A percentile compares a stretch with the other conserved stretches of the same genome.
Conservation (phyloP, 805 yeast species). For the Candida silvatica region DNA sequence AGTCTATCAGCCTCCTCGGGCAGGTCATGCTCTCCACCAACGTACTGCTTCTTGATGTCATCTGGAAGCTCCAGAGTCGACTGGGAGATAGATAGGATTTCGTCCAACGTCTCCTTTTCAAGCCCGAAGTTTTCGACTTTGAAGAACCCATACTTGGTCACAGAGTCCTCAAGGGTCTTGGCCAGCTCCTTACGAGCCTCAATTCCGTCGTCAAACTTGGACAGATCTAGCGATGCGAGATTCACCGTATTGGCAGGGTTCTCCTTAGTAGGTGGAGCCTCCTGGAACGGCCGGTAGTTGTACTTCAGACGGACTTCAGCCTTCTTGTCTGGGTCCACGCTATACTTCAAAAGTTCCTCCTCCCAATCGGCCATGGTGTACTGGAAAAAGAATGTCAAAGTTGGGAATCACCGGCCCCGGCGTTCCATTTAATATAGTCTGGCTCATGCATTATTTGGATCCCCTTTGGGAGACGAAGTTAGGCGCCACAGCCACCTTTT, state of each 20-base stretch:
- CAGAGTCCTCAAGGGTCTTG: constrained; percentile 27
- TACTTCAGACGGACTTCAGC: constrained; percentile 14
- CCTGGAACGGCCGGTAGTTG: constrained; percentile 25
- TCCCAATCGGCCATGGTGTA: constrained; percentile 1
- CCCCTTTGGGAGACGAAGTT: too few relatives aligned
- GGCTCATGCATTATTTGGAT: too few relatives aligned
- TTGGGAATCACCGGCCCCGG: too few relatives aligned
- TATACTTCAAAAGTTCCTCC: not conserved
- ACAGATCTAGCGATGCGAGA: constrained; percentile 29
- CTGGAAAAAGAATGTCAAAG: too few relatives aligned
- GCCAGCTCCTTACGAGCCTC: constrained; percentile 27
- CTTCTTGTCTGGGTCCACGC: not conserved
- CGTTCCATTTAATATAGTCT: too few relatives aligned
- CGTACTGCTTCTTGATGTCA: constrained; percentile 26
- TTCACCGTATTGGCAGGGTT: constrained; percentile 15
- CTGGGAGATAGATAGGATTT: constrained; percentile 31
- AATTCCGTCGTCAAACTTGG: constrained; percentile 25
- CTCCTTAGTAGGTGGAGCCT: constrained; percentile 17
- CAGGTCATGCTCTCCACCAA: constrained; percentile 27
- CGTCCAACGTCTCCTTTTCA: constrained; percentile 22
- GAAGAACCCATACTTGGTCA: constrained; percentile 36
- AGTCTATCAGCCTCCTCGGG: constrained; percentile 20
- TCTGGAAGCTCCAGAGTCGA: constrained; percentile 28
- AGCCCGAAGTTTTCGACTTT: constrained; percentile 35
- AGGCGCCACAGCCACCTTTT: too few relatives aligned